Conservation (phyloP, 2,329 filamentous ascomycete species). For the Ascochyta clinopodiicola region DNA sequence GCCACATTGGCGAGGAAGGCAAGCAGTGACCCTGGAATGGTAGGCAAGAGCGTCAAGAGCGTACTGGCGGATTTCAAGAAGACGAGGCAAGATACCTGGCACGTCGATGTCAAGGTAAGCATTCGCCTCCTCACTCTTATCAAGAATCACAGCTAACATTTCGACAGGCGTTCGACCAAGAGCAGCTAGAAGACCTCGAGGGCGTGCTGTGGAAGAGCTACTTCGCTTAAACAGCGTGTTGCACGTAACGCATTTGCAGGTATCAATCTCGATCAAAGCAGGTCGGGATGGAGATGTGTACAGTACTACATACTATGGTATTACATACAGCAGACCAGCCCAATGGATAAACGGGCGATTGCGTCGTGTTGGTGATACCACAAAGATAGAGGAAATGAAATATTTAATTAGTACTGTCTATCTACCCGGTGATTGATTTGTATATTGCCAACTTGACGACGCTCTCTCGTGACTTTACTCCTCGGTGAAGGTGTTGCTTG, state of each 20-base stretch:
- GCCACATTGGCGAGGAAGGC: constrained; percentile 84
- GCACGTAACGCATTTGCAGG: not conserved
- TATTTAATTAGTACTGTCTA: too few relatives aligned
- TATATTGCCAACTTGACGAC: too few relatives aligned
- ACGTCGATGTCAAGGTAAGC: constrained; percentile 92
- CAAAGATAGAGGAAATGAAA: too few relatives aligned
- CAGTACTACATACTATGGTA: not conserved
- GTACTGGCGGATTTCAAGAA: constrained; percentile 99
- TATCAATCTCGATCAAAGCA: not conserved
- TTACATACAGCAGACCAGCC: not conserved
- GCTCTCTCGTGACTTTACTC: too few relatives aligned
- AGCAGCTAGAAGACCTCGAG: constrained; percentile 93
- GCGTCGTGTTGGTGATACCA: too few relatives aligned
- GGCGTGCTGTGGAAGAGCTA: constrained; percentile 99
- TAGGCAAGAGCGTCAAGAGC: constrained; percentile 93
- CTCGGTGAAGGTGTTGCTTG: too few relatives aligned
- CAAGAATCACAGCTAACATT: not conserved
- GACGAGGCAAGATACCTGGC: constrained; percentile 98
- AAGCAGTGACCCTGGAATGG: constrained; percentile 86
- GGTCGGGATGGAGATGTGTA: not conserved
- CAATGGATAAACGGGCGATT: too few relatives aligned
- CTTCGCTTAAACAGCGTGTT: constrained; percentile 69
- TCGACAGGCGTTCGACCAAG: constrained; percentile 76
- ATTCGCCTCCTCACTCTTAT: not conserved
- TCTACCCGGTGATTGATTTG: too few relatives aligned